Percentiles rank a stretch among this genome's conserved stretches.
Evolutionary conservation across 2,329 filamentous ascomycete genomes (phyloP).

Genomic region (Pseudogymnoascus sp.): DNA sequence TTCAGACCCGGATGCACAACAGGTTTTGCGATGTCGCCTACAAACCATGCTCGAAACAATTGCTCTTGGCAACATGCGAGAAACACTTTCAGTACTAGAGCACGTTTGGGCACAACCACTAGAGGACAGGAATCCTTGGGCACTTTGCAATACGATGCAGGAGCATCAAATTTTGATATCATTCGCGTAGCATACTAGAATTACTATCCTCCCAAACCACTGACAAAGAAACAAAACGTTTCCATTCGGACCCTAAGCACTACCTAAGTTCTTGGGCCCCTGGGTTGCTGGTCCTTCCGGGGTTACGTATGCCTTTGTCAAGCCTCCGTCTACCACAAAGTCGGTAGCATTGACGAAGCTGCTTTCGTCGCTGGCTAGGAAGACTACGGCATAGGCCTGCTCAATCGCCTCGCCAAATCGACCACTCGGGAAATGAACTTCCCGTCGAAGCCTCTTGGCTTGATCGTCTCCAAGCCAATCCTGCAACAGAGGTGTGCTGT

Average conservation of each 20-base stretch:
- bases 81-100: slow-evolving; percentile 34
- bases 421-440: slow-evolving; percentile 69
- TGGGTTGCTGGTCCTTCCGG: slow-evolving; percentile 49
- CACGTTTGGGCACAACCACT: slow-evolving; percentile 33
- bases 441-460: slow-evolving; percentile 59
- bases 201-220: not conserved
- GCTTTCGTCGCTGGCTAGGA: slow-evolving; percentile 65
- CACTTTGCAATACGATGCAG: slow-evolving; percentile 37
- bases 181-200: slow-evolving; percentile 31
- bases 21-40: slow-evolving; percentile 29
- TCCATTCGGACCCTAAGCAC: slow-evolving; percentile 30
- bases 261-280: slow-evolving; percentile 39
- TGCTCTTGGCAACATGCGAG: slow-evolving; percentile 38
- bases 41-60: slow-evolving; percentile 30
- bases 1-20: slow-evolving; percentile 28
- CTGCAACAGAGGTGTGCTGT: slow-evolving; percentile 58
- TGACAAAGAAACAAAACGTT: not conserved
- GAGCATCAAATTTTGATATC: slow-evolving; percentile 40
- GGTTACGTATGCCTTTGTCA: slow-evolving; percentile 85
- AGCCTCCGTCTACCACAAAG: slow-evolving; percentile 90
- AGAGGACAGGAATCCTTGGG: slow-evolving; percentile 33
- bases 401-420: slow-evolving; percentile 71
- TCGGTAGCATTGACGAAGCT: slow-evolving; percentile 70
- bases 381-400: slow-evolving; percentile 66
- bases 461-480: slow-evolving; percentile 68